Base-by-base conservation (phyloP, 164 flowering plant species). In the Dillenia suffruticosa region DNA sequence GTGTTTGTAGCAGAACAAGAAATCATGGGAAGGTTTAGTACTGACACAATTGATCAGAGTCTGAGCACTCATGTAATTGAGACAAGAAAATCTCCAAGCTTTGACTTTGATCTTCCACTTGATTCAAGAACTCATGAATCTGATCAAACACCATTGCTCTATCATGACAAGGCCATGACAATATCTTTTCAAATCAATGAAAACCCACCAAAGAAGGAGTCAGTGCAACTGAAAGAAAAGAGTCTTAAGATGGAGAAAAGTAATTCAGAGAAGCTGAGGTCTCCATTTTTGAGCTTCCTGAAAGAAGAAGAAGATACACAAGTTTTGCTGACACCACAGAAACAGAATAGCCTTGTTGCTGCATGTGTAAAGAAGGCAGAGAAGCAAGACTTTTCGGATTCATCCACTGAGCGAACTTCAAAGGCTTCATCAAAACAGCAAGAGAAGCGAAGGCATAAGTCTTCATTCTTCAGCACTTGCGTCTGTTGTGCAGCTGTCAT, bases 401-500 rank as follows among this genome's bases (percentile, higher is more conserved):
- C 68, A 6, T 11, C 66, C 12, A 1, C 52, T 5, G 54, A 61
- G 49, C 68, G 67, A 66, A 59, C 12, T 17, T 43, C 40, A 17
- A 56, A 68, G 55, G 49, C 69, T 40, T 64, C 77, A 63, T 54
- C 68, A 0, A 71, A 62, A 62, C 67, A 63, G 15, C 70, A 62
- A 62, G 74, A 66, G 61, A 85, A 81, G 69, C 71, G 72, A 45
- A 83, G 68, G 70, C 58, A 55, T 1, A 76, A 59, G 52, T 57
- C 78, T 62, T 79, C 81, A 13, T 53, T 83, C 66, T 80, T 85
- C 66, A 63, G 76, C 66, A 68, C 57, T 53, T 85, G 85, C 82
- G 68, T 85, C 54, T 83, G 86, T 63, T 83, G 87, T 69, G 72
- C 87, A 15, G 62, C 80, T 54, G 79, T 51, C 32, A 58, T 59